Conservation (phyloP, 768 basidiomycete species). For the Pisolithus marmoratus region DNA sequence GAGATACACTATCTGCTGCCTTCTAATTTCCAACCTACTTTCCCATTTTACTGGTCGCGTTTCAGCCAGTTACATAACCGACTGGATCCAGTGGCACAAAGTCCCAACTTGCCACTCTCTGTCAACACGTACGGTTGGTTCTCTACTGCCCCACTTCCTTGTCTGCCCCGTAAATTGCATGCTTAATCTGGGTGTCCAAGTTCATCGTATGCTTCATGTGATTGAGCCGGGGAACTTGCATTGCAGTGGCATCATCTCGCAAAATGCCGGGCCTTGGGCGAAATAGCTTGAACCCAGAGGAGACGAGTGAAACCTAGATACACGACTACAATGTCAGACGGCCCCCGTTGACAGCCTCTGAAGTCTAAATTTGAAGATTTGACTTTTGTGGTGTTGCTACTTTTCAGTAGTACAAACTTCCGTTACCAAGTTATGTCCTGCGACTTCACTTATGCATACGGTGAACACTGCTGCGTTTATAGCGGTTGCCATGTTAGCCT, state of each 20-base stretch:
- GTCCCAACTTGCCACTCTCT: slow-evolving; percentile 61
- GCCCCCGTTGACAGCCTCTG: slow-evolving; percentile 40
- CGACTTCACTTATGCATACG: no score
- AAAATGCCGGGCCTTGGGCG: slow-evolving; percentile 22
- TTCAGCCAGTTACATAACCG: slow-evolving; percentile 66
- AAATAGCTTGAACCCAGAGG: slow-evolving; percentile 30
- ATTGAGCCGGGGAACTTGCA: slow-evolving; percentile 69
- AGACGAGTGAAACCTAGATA: slow-evolving; percentile 66
- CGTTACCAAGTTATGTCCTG: slow-evolving; percentile 63
- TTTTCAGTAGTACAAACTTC: slow-evolving; percentile 50
- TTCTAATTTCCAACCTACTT: slow-evolving; percentile 52
- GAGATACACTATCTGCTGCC: slow-evolving; percentile 52
- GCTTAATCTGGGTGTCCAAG: slow-evolving; percentile 41
- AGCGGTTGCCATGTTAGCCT: no score
- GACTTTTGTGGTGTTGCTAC: slow-evolving; percentile 44
- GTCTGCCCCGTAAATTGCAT: slow-evolving; percentile 27
- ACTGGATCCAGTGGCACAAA: slow-evolving; percentile 62
- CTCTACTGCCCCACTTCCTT: slow-evolving; percentile 37
- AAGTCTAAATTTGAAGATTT: slow-evolving; percentile 40
- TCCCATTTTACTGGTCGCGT: slow-evolving; percentile 51
- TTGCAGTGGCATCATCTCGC: slow-evolving; percentile 69
- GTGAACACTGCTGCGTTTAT: no score
- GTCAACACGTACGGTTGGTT: slow-evolving; percentile 40
- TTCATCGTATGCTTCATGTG: slow-evolving; percentile 52
- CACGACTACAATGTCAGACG: slow-evolving; percentile 62